Conservation (phyloP, 305 asterid species). For the Fraxinus sp. region DNA sequence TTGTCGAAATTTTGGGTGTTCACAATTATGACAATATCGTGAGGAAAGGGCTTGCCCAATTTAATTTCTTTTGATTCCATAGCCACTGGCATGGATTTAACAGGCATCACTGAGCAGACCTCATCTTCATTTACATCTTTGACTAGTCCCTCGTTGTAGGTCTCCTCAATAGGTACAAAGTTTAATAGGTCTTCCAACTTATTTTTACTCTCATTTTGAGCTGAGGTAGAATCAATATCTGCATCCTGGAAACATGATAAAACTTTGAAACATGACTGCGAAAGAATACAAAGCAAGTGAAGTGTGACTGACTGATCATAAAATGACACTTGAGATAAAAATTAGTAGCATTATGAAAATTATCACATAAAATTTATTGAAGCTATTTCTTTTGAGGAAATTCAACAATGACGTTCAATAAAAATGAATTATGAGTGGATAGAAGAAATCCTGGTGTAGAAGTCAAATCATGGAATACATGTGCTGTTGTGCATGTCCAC, state of each 20-base stretch:
- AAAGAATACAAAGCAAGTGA: constrained; percentile 19
- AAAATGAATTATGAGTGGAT: not conserved
- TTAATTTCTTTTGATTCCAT: constrained; percentile 48
- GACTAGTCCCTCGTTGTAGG: constrained; percentile 33
- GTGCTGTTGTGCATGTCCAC: constrained; percentile 1
- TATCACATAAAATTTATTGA: constrained; percentile 9
- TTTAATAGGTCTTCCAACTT: constrained; percentile 56
- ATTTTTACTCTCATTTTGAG: constrained; percentile 36
- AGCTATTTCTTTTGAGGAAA: constrained; percentile 16
- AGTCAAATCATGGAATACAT: constrained; percentile 4
- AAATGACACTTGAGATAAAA: constrained; percentile 23
- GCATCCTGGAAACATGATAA: constrained; percentile 43
- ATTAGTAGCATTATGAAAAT: constrained; percentile 4
- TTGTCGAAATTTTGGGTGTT: constrained; percentile 76
- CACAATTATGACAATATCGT: constrained; percentile 61
- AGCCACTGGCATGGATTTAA: constrained; percentile 40
- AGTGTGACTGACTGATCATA: constrained; percentile 17
- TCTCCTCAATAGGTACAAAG: constrained; percentile 52
- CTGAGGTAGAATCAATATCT: constrained; percentile 39
- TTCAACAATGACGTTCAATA: not conserved
- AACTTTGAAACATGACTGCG: constrained; percentile 21
- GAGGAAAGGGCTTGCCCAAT: constrained; percentile 41
- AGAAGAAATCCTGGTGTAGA: constrained; percentile 17
- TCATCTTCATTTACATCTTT: constrained; percentile 43
- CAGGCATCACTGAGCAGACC: constrained; percentile 42